Evolutionary conservation across 495 filamentous ascomycete species (phyloP), one percentile per base, ranked within the genome.

Genomic region (Penicillium lividum): DNA sequence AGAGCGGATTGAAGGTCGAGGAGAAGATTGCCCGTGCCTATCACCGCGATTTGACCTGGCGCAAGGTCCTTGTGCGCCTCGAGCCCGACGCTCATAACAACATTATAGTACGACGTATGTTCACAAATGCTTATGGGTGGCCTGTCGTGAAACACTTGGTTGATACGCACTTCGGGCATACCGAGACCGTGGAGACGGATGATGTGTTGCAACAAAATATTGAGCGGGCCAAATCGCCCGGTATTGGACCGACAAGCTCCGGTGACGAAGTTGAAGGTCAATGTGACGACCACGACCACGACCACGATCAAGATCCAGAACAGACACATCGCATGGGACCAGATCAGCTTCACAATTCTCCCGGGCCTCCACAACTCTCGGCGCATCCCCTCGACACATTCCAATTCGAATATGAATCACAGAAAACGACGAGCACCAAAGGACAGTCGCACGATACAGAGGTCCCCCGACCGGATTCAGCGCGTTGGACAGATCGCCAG

Each of bases 1-100:
- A 71, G 22, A 76, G 75, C 51, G 78, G 82, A 44, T 90, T 98
- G 82, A 89, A 87, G 60, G 90, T 97, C 7, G 94, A 98, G 69
- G 94, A 98, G 68, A 98, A 97, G 69, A 98, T 98, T 54, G 93
- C 94, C 2, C 83, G 94, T 47, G 94, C 92, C 42, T 98, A 98
- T 71, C 94, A 98, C 68, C 82, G 84, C 7, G 89, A 88, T 60
- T 75, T 98, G 18, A 88, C 89, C 5, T 98, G 94, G 94, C 88
- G 94, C 10, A 98, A 98, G 69, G 94, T 98, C 3, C 84, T 98
- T 9, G 94, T 98, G 22, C 85, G 93, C 44, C 80, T 98, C 8
- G 94, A 98, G 68, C 94, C 94, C 1, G 94, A 98, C 78, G 94
- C 94, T 3, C 94, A 98, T 72, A 98, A 98, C 73, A 98, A 98